These are phyloP conservation scores for Chalciporus chontae DNA, from an alignment of 768 basidiomycete genomes.

Conservation along the genomic window DNA sequence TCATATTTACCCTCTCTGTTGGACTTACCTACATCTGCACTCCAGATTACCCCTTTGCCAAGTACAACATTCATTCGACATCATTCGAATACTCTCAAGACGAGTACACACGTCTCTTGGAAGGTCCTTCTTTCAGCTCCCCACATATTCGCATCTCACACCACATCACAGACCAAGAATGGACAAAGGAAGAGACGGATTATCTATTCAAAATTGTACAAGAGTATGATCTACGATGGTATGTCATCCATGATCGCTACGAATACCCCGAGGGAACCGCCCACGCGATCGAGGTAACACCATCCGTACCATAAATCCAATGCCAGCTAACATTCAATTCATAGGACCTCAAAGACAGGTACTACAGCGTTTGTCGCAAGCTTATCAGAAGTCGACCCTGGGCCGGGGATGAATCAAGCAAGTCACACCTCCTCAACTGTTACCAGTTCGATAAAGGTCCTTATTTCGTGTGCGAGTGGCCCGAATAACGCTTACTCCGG, in stretches of 20 bases:
- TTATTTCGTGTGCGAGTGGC: neutral
- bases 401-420: slow-evolving; percentile 74
- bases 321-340: neutral
- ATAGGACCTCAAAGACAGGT: slow-evolving; percentile 91
- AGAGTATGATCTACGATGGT: slow-evolving; percentile 87
- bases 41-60: slow-evolving; percentile 75
- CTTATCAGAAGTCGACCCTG: slow-evolving; percentile 83
- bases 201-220: slow-evolving; percentile 80
- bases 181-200: slow-evolving; percentile 93
- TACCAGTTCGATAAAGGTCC: slow-evolving; percentile 88
- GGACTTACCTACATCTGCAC: neutral
- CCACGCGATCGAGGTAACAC: slow-evolving; percentile 66
- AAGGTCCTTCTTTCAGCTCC: slow-evolving; percentile 43
- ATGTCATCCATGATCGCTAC: slow-evolving; percentile 88
- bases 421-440: slow-evolving; percentile 60
- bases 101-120: slow-evolving; percentile 79
- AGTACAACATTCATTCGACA: slow-evolving; percentile 71
- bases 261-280: slow-evolving; percentile 54
- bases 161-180: slow-evolving; percentile 58
- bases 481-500: neutral
- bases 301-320: neutral
- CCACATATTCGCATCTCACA: neutral
- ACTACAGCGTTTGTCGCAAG: slow-evolving; percentile 87
- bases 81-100: slow-evolving; percentile 75
- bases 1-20: slow-evolving; percentile 1